Percentiles rank a stretch among this genome's conserved stretches.
Evolutionary conservation across 1,284 basidiomycete species (phyloP).

Genomic region (Heliocybe sulcata): DNA sequence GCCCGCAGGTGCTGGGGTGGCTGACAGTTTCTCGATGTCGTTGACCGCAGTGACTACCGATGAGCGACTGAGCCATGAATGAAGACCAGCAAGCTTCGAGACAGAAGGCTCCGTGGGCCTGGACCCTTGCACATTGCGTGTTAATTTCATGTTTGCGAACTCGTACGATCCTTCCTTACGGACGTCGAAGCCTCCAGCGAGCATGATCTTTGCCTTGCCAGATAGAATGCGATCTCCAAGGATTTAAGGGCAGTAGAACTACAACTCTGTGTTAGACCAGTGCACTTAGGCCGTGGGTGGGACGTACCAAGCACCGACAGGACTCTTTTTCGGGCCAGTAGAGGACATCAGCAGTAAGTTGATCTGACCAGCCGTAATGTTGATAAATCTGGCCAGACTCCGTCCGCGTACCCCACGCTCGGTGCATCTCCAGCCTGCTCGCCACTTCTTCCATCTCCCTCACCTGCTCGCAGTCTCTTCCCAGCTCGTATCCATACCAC

Average conservation of each 20-base stretch:
- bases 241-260: constrained; percentile 97
- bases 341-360: constrained; percentile 92
- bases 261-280: constrained; percentile 4
- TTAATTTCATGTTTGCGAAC: constrained; percentile 99
- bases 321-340: constrained; percentile 96
- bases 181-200: constrained; percentile 97
- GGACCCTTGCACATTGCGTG: constrained; percentile 59
- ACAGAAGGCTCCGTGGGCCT: too few species aligned
- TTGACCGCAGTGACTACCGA: too few species aligned
- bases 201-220: constrained; percentile 98
- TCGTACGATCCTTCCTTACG: constrained; percentile 96
- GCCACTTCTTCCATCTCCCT: constrained; percentile 27
- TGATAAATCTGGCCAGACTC: constrained; percentile 70
- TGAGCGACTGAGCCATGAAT: too few species aligned
- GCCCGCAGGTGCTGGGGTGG: too few species aligned
- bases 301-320: constrained; percentile 91
- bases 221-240: constrained; percentile 93
- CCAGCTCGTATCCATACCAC: constrained; percentile 53
- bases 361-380: constrained; percentile 97
- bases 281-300: not conserved
- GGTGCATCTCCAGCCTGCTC: constrained; percentile 31
- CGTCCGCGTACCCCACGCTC: constrained; percentile 37
- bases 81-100: too few species aligned
- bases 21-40: too few species aligned
- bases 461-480: constrained; percentile 40